Base-by-base conservation (phyloP, 2,329 filamentous ascomycete genomes). In the Beauveria brongniartii region DNA sequence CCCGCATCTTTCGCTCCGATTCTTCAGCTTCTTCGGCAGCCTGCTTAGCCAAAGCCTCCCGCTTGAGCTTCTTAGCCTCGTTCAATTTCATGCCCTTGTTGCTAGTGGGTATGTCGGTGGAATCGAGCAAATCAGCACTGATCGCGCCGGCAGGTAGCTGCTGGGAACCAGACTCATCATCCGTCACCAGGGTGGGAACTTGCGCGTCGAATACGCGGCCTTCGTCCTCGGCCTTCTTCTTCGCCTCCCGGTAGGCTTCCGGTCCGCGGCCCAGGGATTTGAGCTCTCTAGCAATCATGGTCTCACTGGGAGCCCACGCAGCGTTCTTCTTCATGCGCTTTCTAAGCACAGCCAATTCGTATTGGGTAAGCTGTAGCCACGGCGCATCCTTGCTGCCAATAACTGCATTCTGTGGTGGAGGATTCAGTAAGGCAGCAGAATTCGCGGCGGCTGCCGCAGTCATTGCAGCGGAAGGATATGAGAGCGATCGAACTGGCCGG, bases 311-410 rank as follows among this genome's bases (percentile, higher is more conserved):
- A 3, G 84, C 86, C 90, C 90, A 94, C 5, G 90, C 87, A 0
- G 90, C 88, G 69, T 94, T 94, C 79, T 94, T 94, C 81, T 94
- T 94, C 90, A 94, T 94, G 20, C 88, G 82, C 74, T 94, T 94
- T 63, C 90, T 80, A 8, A 94, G 78, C 64, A 85, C 82, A 1
- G 85, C 85, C 52, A 89, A 77, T 69, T 89, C 86, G 64, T 83
- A 87, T 18, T 80, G 76, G 7, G 85, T 88, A 43, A 89, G 77
- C 66, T 84, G 84, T 26, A 88, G 75, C 86, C 86, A 89, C 0
- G 86, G 86, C 12, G 83, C 81, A 67, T 87, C 81, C 3, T 77
- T 67, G 60, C 83, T 85, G 30, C 85, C 85, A 16, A 81, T 73
- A 1, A 82, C 76, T 1, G 82, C 83, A 63, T 86, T 80, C 30